A percentile compares a stretch with the other conserved stretches of the same genome.
phyloP scores from a whole-genome alignment of 805 yeast genomes.

The Soucietia sequanensis region DNA sequence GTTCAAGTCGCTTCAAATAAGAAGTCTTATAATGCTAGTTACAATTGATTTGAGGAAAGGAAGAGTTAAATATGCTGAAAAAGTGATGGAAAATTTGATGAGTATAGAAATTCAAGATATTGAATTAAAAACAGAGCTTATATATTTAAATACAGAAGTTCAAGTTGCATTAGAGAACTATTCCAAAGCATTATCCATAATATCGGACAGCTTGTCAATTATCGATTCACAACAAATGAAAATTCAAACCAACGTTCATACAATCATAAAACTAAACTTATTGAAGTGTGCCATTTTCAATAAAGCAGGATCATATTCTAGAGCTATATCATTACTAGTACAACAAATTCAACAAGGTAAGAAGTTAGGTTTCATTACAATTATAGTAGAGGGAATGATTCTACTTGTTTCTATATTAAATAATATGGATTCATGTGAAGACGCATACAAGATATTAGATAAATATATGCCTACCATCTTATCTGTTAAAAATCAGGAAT shows the following conservation, averaged over 20 bases:
- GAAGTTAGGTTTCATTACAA: constrained; percentile 42
- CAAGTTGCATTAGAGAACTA: constrained; percentile 31
- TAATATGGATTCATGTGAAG: constrained; percentile 39
- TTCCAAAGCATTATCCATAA: constrained; percentile 24
- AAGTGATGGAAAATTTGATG: constrained; percentile 28
- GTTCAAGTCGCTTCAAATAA: constrained; percentile 38
- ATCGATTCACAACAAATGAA: constrained; percentile 16
- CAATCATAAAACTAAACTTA: constrained; percentile 47
- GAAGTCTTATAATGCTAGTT: constrained; percentile 39
- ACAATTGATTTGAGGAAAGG: constrained; percentile 38
- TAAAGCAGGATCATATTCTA: constrained; percentile 41
- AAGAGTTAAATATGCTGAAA: constrained; percentile 30
- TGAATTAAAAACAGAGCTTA: constrained; percentile 28
- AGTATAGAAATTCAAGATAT: constrained; percentile 29
- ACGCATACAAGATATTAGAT: constrained; percentile 41
- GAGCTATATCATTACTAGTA: constrained; percentile 50
- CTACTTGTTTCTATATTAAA: constrained; percentile 46
- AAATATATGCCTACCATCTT: constrained; percentile 45
- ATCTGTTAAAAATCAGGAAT: constrained; percentile 36
- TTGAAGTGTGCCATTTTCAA: constrained; percentile 46
- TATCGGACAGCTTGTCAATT: constrained; percentile 18
- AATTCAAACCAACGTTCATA: constrained; percentile 33
- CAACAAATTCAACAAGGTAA: constrained; percentile 51
- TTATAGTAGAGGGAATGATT: constrained; percentile 47
- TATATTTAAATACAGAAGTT: constrained; percentile 25